phyloP scores from a whole-genome alignment of 176 grass and related monocot genomes.

The Tillandsia leiboldiana region DNA sequence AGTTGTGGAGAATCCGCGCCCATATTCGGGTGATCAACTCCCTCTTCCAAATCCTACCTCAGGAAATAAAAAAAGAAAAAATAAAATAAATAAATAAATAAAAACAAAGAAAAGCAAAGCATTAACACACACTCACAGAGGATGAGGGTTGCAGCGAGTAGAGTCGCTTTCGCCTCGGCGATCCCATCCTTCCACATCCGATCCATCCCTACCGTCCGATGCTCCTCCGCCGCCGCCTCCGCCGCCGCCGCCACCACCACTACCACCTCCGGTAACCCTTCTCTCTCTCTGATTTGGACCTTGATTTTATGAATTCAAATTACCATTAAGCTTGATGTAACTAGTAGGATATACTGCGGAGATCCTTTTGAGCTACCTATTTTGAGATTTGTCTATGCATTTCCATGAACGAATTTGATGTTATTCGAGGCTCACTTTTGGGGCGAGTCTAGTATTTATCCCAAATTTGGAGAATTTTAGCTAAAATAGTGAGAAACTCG shows the following conservation, averaged over 20 bases:
- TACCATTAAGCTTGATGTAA: background rate
- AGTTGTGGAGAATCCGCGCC: too few relatives aligned
- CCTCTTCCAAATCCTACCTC: too few relatives aligned
- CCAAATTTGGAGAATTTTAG: too few relatives aligned
- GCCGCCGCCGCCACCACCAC: conserved; percentile 11
- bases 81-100: background rate
- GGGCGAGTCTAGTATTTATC: too few relatives aligned
- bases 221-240: conserved; percentile 24
- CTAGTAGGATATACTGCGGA: too few relatives aligned
- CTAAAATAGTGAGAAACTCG: too few relatives aligned
- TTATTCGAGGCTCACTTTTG: too few relatives aligned
- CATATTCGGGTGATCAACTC: too few relatives aligned
- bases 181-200: conserved; percentile 16
- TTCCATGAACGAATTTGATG: too few relatives aligned
- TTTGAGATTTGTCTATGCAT: background rate
- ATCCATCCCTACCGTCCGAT: conserved; percentile 25
- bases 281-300: background rate
- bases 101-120: background rate
- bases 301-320: background rate
- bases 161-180: conserved; percentile 33
- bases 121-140: too few relatives aligned
- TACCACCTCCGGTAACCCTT: conserved; percentile 32
- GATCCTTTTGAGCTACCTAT: background rate
- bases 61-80: too few relatives aligned
- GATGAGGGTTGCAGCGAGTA: conserved; percentile 42